Evolutionary conservation across 345 rosid species (phyloP).

Genomic region (Trapa incisa): DNA sequence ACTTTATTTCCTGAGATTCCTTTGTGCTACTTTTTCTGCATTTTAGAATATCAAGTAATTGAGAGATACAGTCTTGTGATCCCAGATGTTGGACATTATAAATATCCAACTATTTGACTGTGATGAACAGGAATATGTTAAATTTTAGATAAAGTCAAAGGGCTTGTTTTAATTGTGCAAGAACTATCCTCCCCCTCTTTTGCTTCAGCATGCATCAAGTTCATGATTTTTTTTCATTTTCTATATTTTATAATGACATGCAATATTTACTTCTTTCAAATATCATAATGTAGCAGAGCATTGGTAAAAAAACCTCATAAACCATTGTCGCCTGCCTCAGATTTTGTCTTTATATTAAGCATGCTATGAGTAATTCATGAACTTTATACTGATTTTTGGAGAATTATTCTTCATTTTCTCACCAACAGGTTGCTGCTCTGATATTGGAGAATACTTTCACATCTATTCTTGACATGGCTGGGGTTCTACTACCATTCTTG

Average conservation of each 20-base stretch:
- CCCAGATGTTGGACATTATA: not conserved
- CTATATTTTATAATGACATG: not conserved
- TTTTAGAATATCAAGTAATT: not conserved
- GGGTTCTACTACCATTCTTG: constrained; percentile 78
- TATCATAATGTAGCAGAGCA: not conserved
- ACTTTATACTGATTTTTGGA: not conserved
- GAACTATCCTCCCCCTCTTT: not conserved
- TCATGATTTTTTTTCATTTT: not conserved
- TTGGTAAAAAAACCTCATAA: not conserved
- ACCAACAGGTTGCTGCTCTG: constrained; percentile 57
- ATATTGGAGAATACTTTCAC: constrained; percentile 95
- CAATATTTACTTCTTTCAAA: not conserved
- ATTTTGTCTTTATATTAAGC: not conserved
- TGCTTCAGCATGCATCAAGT: not conserved
- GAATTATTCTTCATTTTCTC: not conserved
- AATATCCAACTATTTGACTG: not conserved
- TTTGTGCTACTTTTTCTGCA: not conserved
- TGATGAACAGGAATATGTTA: not conserved
- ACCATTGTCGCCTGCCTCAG: not conserved
- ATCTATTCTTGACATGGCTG: constrained; percentile 98
- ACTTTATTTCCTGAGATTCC: not conserved
- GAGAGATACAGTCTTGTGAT: not conserved
- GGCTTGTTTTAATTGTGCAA: not conserved
- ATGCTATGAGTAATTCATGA: not conserved
- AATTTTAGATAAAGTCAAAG: not conserved